Evolutionary conservation across 2,329 filamentous ascomycete species (phyloP).

Genomic region (Calonectria naviculata): DNA sequence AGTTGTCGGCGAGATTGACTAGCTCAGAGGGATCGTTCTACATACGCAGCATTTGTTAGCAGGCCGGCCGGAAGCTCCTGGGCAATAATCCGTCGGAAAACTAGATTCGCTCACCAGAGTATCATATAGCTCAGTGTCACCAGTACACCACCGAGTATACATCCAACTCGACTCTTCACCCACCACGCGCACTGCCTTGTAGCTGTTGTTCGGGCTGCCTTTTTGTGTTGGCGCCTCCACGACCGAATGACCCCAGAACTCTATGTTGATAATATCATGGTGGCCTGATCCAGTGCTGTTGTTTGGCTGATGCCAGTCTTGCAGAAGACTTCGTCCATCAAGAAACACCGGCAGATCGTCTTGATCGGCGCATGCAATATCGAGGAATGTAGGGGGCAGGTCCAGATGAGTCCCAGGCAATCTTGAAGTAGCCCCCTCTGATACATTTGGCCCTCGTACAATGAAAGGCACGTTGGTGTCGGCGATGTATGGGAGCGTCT

Average conservation of each 20-base stretch:
- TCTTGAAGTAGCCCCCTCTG: conserved; percentile 48
- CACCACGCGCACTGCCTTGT: conserved; percentile 62
- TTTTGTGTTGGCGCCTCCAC: conserved; percentile 36
- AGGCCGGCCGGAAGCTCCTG: not conserved
- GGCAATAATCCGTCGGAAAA: no score
- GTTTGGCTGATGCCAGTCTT: conserved; percentile 22
- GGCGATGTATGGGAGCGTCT: conserved; percentile 61
- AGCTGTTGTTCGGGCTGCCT: conserved; percentile 56
- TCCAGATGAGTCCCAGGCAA: conserved; percentile 63
- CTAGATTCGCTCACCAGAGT: conserved; percentile 52
- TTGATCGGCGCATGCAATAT: conserved; percentile 44
- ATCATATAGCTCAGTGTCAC: conserved; percentile 60
- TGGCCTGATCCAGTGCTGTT: conserved; percentile 28
- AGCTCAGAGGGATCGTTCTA: conserved; percentile 16
- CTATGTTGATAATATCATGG: conserved; percentile 52
- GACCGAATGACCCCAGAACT: conserved; percentile 59
- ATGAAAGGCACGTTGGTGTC: conserved; percentile 64
- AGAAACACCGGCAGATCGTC: conserved; percentile 39
- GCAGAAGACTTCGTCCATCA: conserved; percentile 33
- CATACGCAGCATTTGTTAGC: not conserved
- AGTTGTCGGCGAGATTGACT: conserved; percentile 8
- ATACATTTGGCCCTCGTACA: conserved; percentile 61
- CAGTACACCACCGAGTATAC: conserved; percentile 67
- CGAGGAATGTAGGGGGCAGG: conserved; percentile 65
- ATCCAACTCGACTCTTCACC: conserved; percentile 60